phyloP scores from a whole-genome alignment of 2,329 filamentous ascomycete species.

The Arthrobotrys sphaeroides region DNA sequence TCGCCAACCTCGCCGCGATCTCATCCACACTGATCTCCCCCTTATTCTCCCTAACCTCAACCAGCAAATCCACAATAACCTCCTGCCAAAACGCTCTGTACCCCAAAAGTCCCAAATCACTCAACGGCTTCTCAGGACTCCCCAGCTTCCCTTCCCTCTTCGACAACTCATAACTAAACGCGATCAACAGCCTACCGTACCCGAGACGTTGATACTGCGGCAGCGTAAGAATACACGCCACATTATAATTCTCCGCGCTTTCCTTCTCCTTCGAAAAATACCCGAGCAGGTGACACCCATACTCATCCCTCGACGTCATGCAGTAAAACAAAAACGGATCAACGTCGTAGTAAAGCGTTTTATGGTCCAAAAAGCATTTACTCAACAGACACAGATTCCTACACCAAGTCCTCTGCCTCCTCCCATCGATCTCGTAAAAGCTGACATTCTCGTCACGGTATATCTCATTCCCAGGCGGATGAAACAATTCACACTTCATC shows the following conservation, averaged over 20 bases:
- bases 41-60: slow-evolving; percentile 74
- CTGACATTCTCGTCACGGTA: slow-evolving; percentile 94
- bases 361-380: slow-evolving; percentile 97
- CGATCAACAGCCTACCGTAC: slow-evolving; percentile 90
- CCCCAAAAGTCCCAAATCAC: slow-evolving; percentile 88
- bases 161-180: slow-evolving; percentile 96
- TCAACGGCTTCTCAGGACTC: slow-evolving; percentile 94
- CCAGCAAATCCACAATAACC: slow-evolving; percentile 85
- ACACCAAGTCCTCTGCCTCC: slow-evolving; percentile 93
- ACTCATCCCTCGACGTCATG: slow-evolving; percentile 88
- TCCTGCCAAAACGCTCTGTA: slow-evolving; percentile 99
- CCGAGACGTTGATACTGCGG: slow-evolving; percentile 97
- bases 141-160: slow-evolving; percentile 95
- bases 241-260: slow-evolving; percentile 94
- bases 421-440: slow-evolving; percentile 96
- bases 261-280: slow-evolving; percentile 99
- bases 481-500: slow-evolving; percentile 85
- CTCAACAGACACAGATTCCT: slow-evolving; percentile 92
- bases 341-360: slow-evolving; percentile 99
- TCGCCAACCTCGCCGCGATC: slow-evolving; percentile 79
- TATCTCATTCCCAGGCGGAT: slow-evolving; percentile 97
- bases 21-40: slow-evolving; percentile 85
- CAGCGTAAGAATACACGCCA: slow-evolving; percentile 95
- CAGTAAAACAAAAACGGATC: slow-evolving; percentile 99
- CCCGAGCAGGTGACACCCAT: slow-evolving; percentile 95